Conservation (phyloP, 2,329 filamentous ascomycete genomes). For the Aspergillus quadrilineatus region DNA sequence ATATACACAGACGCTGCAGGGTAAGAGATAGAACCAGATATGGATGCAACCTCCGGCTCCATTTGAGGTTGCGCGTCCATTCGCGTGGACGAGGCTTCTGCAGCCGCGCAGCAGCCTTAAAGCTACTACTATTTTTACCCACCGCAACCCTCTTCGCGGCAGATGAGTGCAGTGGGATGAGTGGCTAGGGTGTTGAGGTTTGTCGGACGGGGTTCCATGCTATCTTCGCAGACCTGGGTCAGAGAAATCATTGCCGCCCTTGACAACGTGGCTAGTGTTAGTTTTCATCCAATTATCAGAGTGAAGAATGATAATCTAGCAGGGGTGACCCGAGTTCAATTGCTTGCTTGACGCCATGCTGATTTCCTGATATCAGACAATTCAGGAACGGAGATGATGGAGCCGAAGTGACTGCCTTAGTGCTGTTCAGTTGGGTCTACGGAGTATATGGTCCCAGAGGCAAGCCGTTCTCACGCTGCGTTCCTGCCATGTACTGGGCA, state of each 20-base stretch:
- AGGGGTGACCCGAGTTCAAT: constrained; percentile 20
- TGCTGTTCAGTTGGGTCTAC: too few species aligned
- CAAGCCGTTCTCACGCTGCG: too few species aligned
- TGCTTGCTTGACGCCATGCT: constrained; percentile 4
- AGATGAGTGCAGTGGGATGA: not conserved
- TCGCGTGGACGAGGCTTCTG: constrained; percentile 10
- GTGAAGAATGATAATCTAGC: constrained; percentile 5
- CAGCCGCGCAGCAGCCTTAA: constrained; percentile 9
- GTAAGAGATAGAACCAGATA: not conserved
- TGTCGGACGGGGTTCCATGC: not conserved
- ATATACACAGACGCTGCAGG: constrained; percentile 1
- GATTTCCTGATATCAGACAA: constrained; percentile 19
- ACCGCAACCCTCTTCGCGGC: constrained; percentile 2
- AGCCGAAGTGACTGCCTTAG: not conserved
- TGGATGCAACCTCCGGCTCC: not conserved
- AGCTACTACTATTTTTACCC: not conserved
- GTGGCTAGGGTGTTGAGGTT: not conserved
- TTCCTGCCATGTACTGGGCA: not conserved
- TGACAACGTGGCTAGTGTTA: constrained; percentile 9
- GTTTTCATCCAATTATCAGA: not conserved
- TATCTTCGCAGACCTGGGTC: not conserved
- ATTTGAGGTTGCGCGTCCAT: not conserved
- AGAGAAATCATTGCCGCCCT: not conserved
- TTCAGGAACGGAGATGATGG: not conserved
- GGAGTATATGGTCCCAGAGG: too few species aligned